phyloP scores from a whole-genome alignment of 176 grass and related monocot species.

The Thinopyrum elongatum region DNA sequence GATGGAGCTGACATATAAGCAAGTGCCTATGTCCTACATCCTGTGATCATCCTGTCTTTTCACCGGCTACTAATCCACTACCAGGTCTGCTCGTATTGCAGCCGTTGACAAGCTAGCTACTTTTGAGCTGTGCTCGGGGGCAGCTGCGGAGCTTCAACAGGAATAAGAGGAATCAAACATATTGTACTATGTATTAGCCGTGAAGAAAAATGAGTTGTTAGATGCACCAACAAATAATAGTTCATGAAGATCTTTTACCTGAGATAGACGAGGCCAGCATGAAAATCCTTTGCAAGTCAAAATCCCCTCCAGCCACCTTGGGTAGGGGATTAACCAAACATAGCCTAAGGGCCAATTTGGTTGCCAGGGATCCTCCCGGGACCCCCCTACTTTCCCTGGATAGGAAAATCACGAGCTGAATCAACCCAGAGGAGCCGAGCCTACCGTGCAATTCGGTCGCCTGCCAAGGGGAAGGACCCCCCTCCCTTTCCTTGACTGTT shows the following conservation, averaged over 20 bases:
- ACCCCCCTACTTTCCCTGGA: too few relatives aligned
- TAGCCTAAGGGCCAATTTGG: too few relatives aligned
- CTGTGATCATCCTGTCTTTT: background rate
- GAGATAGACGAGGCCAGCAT: background rate
- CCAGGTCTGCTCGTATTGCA: background rate
- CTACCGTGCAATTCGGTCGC: too few relatives aligned
- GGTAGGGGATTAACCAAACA: too few relatives aligned
- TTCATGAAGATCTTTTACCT: background rate
- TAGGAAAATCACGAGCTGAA: too few relatives aligned
- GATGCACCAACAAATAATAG: background rate
- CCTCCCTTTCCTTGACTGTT: too few relatives aligned
- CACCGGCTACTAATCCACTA: background rate
- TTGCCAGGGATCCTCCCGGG: too few relatives aligned
- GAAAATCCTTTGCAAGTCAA: too few relatives aligned
- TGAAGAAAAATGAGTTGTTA: background rate
- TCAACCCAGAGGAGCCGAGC: too few relatives aligned
- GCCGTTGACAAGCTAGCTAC: background rate
- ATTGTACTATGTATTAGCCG: background rate
- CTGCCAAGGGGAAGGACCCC: too few relatives aligned
- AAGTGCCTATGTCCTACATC: background rate
- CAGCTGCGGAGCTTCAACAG: background rate
- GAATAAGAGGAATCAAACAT: background rate
- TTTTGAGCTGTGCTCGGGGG: background rate
- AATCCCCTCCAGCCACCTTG: too few relatives aligned
- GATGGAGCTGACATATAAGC: background rate